Evolutionary conservation across 2,329 filamentous ascomycete genomes (phyloP).

Genomic region (Didymella segeticola): DNA sequence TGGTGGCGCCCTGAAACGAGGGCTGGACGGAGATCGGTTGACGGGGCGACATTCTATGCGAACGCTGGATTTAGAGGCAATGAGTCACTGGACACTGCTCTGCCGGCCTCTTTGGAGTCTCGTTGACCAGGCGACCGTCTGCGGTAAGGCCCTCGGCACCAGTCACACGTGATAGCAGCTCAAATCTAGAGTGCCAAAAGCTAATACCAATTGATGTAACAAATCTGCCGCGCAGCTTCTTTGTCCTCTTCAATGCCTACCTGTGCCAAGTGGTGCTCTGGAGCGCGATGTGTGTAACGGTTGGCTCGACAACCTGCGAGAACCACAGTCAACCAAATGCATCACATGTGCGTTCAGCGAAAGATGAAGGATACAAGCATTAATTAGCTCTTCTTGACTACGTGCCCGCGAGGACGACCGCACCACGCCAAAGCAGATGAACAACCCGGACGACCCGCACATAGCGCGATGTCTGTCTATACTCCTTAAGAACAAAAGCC

Average conservation of each 20-base stretch:
- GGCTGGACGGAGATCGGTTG: slow-evolving; percentile 7
- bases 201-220: not conserved
- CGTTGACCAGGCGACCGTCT: slow-evolving; percentile 13
- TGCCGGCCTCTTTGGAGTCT: not conserved
- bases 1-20: slow-evolving; percentile 3
- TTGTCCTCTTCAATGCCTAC: not conserved
- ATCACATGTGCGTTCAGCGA: not conserved
- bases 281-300: not conserved
- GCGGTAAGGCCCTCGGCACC: not conserved
- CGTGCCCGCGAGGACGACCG: slow-evolving; percentile 5
- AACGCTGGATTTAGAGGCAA: slow-evolving; percentile 5
- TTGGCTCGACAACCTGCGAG: not conserved
- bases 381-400: slow-evolving; percentile 33
- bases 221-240: not conserved
- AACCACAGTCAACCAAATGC: not conserved
- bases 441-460: slow-evolving; percentile 19
- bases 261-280: not conserved
- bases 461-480: slow-evolving; percentile 28
- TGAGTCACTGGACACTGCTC: slow-evolving; percentile 8
- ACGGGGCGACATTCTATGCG: slow-evolving; percentile 10
- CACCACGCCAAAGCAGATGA: slow-evolving; percentile 14
- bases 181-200: not conserved
- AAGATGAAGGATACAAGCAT: slow-evolving; percentile 29
- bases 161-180: not conserved
- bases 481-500: slow-evolving; percentile 23